These are phyloP conservation scores for Picochlorum sp. DNA, from an alignment of 139 green algal species.

Conservation along the genomic window DNA sequence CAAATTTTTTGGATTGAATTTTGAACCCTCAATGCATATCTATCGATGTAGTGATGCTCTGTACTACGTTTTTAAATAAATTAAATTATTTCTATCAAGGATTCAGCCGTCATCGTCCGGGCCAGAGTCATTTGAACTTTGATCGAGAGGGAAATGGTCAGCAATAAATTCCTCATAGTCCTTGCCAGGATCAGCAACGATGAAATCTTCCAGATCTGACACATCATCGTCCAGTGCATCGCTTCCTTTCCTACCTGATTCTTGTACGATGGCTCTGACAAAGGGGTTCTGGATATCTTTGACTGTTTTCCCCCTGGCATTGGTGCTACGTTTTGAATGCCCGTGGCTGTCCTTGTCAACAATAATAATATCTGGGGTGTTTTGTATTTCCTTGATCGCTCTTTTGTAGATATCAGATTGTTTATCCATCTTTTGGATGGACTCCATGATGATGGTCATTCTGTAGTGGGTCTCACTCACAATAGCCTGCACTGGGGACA, in stretches of 20 bases:
- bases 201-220: conserved; percentile 36
- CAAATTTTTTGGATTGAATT: no score
- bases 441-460: no score
- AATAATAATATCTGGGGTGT: no score
- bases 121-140: conserved; percentile 3
- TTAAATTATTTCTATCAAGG: neutral
- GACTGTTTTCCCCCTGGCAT: conserved; percentile 2
- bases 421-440: neutral
- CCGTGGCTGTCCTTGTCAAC: neutral
- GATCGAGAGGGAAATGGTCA: conserved; percentile 10
- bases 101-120: neutral
- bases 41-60: neutral
- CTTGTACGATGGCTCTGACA: conserved; percentile 24
- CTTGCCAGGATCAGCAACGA: conserved; percentile 22
- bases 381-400: no score
- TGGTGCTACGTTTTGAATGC: neutral
- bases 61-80: neutral
- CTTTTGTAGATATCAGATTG: neutral
- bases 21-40: no score
- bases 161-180: conserved; percentile 2
- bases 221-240: conserved; percentile 14
- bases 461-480: no score
- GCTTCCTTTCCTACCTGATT: conserved; percentile 4
- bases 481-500: no score
- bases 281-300: conserved; percentile 16